phyloP scores from a whole-genome alignment of 805 yeast species.

The Wickerhamomyces pijperi region DNA sequence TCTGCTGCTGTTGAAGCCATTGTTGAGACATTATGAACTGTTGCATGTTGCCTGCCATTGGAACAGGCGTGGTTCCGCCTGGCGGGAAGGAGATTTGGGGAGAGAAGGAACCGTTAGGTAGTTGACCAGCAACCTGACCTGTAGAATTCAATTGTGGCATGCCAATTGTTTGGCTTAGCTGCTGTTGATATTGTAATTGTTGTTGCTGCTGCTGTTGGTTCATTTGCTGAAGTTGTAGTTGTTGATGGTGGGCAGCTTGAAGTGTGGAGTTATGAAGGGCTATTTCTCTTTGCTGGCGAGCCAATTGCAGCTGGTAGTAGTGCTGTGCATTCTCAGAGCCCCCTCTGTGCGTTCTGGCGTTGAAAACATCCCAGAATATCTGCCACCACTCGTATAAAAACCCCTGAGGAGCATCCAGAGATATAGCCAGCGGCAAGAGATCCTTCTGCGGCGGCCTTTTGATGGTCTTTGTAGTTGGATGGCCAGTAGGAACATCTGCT shows the following conservation, averaged over 20 bases:
- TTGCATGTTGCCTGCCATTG: slow-evolving; percentile 3
- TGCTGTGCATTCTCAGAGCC: slow-evolving; percentile 56
- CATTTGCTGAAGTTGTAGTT: slow-evolving; percentile 3
- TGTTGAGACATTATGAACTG: not conserved
- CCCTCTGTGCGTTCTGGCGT: slow-evolving; percentile 62
- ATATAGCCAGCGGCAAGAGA: slow-evolving; percentile 38
- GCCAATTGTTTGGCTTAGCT: slow-evolving; percentile 10
- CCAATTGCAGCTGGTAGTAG: slow-evolving; percentile 52
- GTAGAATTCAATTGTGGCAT: slow-evolving; percentile 5
- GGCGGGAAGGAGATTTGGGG: not conserved
- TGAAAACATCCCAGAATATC: slow-evolving; percentile 88
- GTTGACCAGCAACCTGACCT: not conserved
- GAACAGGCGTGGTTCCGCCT: too few species aligned
- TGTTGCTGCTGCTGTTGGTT: slow-evolving; percentile 1
- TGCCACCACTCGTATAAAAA: slow-evolving; percentile 94
- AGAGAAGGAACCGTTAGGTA: slow-evolving; percentile 1
- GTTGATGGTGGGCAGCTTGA: slow-evolving; percentile 31
- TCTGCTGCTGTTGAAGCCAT: slow-evolving; percentile 1
- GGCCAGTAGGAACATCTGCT: slow-evolving; percentile 43
- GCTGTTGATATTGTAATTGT: slow-evolving; percentile 15
- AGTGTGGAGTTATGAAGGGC: slow-evolving; percentile 32
- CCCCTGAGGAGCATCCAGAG: slow-evolving; percentile 79
- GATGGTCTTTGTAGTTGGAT: slow-evolving; percentile 8
- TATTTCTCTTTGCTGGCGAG: slow-evolving; percentile 51
- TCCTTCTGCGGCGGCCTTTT: slow-evolving; percentile 23